These are phyloP conservation scores for Chlorella sorokiniana DNA, from an alignment of 139 green algal species.

Conservation along the genomic window DNA sequence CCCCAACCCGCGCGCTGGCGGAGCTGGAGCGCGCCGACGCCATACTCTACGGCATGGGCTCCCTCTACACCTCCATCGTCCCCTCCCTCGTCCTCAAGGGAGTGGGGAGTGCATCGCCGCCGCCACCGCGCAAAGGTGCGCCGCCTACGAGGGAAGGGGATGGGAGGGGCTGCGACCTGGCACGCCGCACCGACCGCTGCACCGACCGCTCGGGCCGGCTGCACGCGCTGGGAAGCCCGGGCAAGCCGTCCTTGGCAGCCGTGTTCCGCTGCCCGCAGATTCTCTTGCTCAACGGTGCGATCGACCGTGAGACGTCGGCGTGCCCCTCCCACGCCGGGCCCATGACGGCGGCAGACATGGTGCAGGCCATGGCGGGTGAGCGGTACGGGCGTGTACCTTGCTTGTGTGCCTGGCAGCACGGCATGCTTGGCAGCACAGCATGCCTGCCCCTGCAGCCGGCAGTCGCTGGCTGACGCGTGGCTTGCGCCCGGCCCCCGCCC, in stretches of 20 bases:
- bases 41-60: conserved; percentile 97
- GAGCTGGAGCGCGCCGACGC: conserved; percentile 74
- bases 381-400: conserved; percentile 21
- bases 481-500: neutral
- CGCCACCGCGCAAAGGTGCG: conserved; percentile 56
- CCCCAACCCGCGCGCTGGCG: conserved; percentile 74
- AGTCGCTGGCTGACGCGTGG: neutral
- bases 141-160: neutral
- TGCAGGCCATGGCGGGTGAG: conserved; percentile 62
- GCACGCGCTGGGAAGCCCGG: no score
- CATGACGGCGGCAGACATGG: conserved; percentile 90
- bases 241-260: neutral
- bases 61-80: conserved; percentile 96
- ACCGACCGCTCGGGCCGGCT: no score
- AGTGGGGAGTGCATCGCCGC: conserved; percentile 82
- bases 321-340: conserved; percentile 46
- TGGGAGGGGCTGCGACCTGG: neutral
- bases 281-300: conserved; percentile 93
- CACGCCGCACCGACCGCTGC: no score
- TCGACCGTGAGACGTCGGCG: conserved; percentile 89
- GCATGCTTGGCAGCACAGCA: no score
- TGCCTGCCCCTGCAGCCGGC: no score
- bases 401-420: neutral
- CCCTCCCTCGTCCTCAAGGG: conserved; percentile 87
- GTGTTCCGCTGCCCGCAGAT: conserved; percentile 59